These are phyloP conservation scores for Chaetomium sp. DNA, from an alignment of 2,329 filamentous ascomycete genomes.

Conservation along the genomic window DNA sequence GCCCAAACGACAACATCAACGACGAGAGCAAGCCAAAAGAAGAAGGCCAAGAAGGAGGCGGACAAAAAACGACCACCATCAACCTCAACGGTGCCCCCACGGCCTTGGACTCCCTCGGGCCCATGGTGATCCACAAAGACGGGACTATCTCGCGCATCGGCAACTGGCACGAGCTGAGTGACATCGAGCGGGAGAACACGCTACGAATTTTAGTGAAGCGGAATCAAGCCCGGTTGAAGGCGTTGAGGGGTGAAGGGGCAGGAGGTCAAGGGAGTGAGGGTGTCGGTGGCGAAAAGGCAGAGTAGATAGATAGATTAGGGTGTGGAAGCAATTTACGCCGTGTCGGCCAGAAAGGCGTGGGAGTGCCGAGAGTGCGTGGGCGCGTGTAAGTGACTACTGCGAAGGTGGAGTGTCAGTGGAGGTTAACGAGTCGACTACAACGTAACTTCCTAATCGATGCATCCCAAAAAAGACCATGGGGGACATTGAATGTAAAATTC, in stretches of 20 bases:
- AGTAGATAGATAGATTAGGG: too few relatives aligned
- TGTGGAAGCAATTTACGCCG: too few relatives aligned
- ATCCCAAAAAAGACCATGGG: too few relatives aligned
- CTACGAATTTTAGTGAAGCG: conserved; percentile 60
- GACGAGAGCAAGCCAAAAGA: background rate
- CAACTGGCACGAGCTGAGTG: conserved; percentile 68
- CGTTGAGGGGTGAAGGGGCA: conserved; percentile 36
- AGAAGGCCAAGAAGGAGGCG: conserved; percentile 1
- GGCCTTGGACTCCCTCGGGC: conserved; percentile 62
- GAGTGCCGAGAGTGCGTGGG: too few relatives aligned
- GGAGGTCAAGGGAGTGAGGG: too few relatives aligned
- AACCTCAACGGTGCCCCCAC: conserved; percentile 38
- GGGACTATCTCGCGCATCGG: conserved; percentile 63
- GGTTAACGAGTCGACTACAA: too few relatives aligned
- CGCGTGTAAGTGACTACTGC: too few relatives aligned
- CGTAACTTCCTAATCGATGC: too few relatives aligned
- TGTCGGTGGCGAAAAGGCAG: too few relatives aligned
- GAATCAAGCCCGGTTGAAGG: conserved; percentile 57
- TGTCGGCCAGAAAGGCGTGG: too few relatives aligned
- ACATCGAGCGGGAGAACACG: conserved; percentile 60
- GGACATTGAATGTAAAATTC: too few relatives aligned
- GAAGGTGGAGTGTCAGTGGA: too few relatives aligned
- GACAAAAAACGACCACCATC: conserved; percentile 15
- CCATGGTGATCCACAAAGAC: conserved; percentile 67
- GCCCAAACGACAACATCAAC: background rate